Percentiles rank a stretch among this genome's conserved stretches.
Evolutionary conservation across 129 eudicot genomes (phyloP).

Genomic region (Centella asiatica): DNA sequence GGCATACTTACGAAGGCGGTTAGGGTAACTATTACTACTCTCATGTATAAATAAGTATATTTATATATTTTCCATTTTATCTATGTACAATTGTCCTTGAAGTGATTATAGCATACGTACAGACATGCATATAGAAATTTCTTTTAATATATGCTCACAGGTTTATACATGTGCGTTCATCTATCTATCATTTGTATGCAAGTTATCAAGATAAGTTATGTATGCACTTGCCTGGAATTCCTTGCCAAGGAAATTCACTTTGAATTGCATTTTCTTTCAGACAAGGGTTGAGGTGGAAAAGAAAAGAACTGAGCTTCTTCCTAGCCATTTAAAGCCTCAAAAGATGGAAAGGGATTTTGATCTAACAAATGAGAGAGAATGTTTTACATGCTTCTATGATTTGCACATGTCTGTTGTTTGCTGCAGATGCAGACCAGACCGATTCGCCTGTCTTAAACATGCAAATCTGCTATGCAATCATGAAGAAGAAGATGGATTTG

Average conservation of each 20-base stretch:
- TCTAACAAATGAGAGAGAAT: slow-evolving; percentile 50
- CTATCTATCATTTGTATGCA: not conserved
- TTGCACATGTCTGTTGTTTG: slow-evolving; percentile 56
- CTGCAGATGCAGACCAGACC: slow-evolving; percentile 53
- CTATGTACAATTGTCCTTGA: not conserved
- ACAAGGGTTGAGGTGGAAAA: slow-evolving; percentile 46
- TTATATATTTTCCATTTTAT: not conserved
- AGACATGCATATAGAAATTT: not conserved
- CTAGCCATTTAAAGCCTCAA: slow-evolving; percentile 19
- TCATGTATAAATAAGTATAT: not conserved
- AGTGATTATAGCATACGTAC: not conserved
- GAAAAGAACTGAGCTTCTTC: slow-evolving; percentile 36
- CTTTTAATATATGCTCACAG: not conserved
- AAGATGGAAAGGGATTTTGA: slow-evolving; percentile 62
- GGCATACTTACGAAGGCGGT: slow-evolving; percentile 56
- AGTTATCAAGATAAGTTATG: not conserved
- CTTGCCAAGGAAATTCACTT: not conserved
- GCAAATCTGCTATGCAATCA: slow-evolving; percentile 41
- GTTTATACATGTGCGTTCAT: not conserved
- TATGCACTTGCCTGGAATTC: slow-evolving; percentile 1
- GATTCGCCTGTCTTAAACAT: slow-evolving; percentile 57
- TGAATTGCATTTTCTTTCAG: slow-evolving; percentile 23
- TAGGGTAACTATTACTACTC: slow-evolving; percentile 28
- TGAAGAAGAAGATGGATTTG: slow-evolving; percentile 25
- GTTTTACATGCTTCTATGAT: slow-evolving; percentile 63